Evolutionary conservation across 2,329 filamentous ascomycete genomes (phyloP), one percentile per base, ranked within the genome.

Genomic region (Aspergillus sp.): DNA sequence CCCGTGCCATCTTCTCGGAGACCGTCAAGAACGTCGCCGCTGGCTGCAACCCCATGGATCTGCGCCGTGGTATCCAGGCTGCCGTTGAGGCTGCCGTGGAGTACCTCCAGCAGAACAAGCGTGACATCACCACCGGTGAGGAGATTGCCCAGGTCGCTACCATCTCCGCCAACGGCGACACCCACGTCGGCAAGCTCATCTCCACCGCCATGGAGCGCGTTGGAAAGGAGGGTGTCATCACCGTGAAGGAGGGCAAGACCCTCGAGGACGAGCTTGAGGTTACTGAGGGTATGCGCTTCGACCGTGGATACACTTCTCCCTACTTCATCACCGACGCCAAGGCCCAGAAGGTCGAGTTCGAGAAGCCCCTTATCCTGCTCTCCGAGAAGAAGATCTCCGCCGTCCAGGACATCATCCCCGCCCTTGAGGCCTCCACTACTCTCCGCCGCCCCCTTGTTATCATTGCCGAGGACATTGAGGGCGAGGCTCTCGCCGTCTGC

Each of bases 271-370:
- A 99, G 87, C 90, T 99, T 58, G 95, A 99, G 83, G 89, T 99
- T 63, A 99, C 95, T 61, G 95, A 99, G 89, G 95, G 95, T 78
- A 99, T 99, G 95, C 92, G 95, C 80, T 99, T 99, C 83, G 95
- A 99, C 87, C 94, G 95, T 75, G 95, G 95, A 65, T 99, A 90
- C 80, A 94, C 96, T 76, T 99, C 95, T 26, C 93, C 95, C 70
- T 99, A 99, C 89, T 99, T 99, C 86, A 99, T 99, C 84, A 99
- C 95, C 83, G 95, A 99, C 75, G 83, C 92, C 86, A 99, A 99
- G 89, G 80, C 93, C 61, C 92, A 96, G 80, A 99, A 99, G 88
- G 93, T 98, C 59, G 95, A 99, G 83, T 99, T 99, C 69, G 95
- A 99, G 88, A 98, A 99, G 87, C 95, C 95, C 67, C 82, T 99